Base-by-base conservation (phyloP, 371 early-diverging fungal genomes). In the Mucor mucedo region DNA sequence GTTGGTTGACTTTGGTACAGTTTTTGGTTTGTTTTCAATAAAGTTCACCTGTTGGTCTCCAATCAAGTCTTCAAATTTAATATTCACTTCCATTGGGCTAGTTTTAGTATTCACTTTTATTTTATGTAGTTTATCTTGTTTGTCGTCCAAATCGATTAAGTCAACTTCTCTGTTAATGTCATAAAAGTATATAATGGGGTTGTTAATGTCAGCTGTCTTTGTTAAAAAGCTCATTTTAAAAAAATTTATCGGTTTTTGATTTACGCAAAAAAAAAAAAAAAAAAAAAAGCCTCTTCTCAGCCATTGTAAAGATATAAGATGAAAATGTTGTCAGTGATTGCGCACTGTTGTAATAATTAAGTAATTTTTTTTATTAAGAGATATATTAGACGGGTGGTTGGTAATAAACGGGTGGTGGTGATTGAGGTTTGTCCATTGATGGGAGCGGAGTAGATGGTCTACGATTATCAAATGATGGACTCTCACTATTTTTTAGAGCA, bases 401-500 rank as follows among this genome's bases (percentile, higher is more conserved):
- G 27, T 48, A 39, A 32, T 61, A 66, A 44, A 56, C 66, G 28
- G 66, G 61, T 28, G 66, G 57, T 50, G 66, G 66, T 14, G 66
- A 66, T 52, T 61, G 47, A 14, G 57, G 61, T 4, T 10, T 32
- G 48, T 42, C n/a, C 39, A 48, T 55, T 40, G 35, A 47, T 38
- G 39, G 47, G 11, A 16, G 49, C n/a, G 11, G 11, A 44, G 11
- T 45, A 45, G 30, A 45, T 57, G 44, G 45, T 32, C 5, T 44
- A 13, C 56, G 45, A 55, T 32, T 55, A 42, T 55, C 45, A 28
- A 61, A 35, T 5, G 47, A 40, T 7, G 30, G 45, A 35, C 63
- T 60, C 35, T 67, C 63, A 33, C 60, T 70, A 42, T 67, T 55
- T 41, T 66, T 66, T 11, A 70, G 55, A 14, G 62, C 63, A 27